Percentiles rank a stretch among this genome's conserved stretches.
phyloP scores from a whole-genome alignment of 2,329 filamentous ascomycete species.

The Elsinoe batatas region DNA sequence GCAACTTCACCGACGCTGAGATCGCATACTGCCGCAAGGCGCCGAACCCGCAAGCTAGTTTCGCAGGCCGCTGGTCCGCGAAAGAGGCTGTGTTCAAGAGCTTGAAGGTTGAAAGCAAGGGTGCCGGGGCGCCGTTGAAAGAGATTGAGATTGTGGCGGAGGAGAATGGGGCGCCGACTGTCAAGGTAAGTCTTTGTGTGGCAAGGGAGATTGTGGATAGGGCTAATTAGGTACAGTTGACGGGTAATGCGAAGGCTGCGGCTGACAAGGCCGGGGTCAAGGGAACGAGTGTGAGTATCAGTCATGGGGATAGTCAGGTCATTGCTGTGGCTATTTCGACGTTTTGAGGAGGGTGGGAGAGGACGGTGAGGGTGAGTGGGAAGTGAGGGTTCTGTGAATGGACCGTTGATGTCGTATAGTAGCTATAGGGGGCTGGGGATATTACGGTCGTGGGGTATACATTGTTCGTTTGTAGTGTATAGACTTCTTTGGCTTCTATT shows the following conservation, averaged over 20 bases:
- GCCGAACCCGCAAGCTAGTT: slow-evolving; percentile 73
- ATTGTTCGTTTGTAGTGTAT: background rate
- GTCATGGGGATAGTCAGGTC: slow-evolving; percentile 87
- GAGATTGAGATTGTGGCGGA: slow-evolving; percentile 88
- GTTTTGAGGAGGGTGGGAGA: slow-evolving; percentile 18
- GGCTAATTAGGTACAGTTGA: slow-evolving; percentile 50
- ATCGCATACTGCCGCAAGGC: slow-evolving; percentile 77
- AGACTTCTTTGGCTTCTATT: background rate
- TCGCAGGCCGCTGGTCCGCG: slow-evolving; percentile 90
- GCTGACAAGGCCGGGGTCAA: slow-evolving; percentile 83
- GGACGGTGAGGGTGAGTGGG: background rate
- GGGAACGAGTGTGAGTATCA: slow-evolving; percentile 85
- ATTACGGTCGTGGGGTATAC: background rate
- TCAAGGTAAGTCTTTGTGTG: slow-evolving; percentile 67
- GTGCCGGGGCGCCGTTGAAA: slow-evolving; percentile 79
- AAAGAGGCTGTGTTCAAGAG: slow-evolving; percentile 99
- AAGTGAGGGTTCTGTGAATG: background rate
- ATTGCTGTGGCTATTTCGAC: slow-evolving; percentile 66
- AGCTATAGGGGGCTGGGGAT: background rate
- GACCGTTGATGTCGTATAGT: background rate
- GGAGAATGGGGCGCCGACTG: slow-evolving; percentile 70
- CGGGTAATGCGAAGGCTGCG: slow-evolving; percentile 71
- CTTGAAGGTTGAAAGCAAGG: slow-evolving; percentile 74
- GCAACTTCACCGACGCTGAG: slow-evolving; percentile 84
- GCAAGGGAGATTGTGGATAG: no score